Evolutionary conservation across 2,329 filamentous ascomycete species (phyloP).

Genomic region (Hypoxylon sp.): DNA sequence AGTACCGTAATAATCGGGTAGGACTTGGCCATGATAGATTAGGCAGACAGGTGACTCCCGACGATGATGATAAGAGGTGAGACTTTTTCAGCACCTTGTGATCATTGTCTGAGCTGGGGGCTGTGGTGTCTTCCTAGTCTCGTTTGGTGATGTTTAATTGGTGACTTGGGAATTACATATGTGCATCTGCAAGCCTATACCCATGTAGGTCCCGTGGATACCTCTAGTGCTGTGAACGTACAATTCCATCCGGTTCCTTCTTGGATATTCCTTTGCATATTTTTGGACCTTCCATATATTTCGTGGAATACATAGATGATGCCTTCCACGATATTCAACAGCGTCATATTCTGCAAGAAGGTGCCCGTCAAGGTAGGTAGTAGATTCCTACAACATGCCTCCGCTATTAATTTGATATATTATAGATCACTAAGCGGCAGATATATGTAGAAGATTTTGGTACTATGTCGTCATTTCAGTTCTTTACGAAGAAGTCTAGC

Average conservation of each 20-base stretch:
- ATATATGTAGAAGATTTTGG: not conserved
- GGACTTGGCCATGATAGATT: constrained; percentile 14
- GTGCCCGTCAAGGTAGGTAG: not conserved
- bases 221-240: constrained; percentile 22
- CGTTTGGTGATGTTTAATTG: constrained; percentile 36
- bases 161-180: constrained; percentile 31
- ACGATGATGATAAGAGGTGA: constrained; percentile 36
- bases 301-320: constrained; percentile 12
- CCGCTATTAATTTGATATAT: not conserved
- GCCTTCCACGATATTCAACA: not conserved
- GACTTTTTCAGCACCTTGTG: constrained; percentile 44
- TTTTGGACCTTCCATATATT: constrained; percentile 20
- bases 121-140: constrained; percentile 36
- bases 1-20: constrained; percentile 1
- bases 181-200: constrained; percentile 32
- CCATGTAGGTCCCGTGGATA: constrained; percentile 35
- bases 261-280: constrained; percentile 22
- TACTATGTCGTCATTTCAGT: constrained; percentile 34
- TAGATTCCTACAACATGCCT: not conserved
- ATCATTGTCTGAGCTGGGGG: constrained; percentile 39
- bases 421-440: not conserved
- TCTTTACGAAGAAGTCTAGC: constrained; percentile 28
- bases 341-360: constrained; percentile 21
- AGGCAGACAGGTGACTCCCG: constrained; percentile 38
- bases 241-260: constrained; percentile 28